Percentiles rank a stretch among this genome's conserved stretches.
Evolutionary conservation across 2,329 filamentous ascomycete genomes (phyloP).

Genomic region (Chrysoporthe puriensis): DNA sequence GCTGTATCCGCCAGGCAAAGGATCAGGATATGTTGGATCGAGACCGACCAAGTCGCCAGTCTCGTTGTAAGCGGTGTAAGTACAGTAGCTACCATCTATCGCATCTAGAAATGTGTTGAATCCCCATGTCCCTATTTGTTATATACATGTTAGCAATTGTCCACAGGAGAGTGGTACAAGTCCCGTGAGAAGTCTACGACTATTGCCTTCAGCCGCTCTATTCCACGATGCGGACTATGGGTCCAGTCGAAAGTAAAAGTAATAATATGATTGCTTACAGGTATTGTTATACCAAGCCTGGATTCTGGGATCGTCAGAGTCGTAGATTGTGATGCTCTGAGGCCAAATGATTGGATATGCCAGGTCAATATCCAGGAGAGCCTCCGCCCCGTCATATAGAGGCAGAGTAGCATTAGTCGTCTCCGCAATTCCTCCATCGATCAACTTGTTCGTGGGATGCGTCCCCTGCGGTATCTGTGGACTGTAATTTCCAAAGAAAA

Average conservation of each 20-base stretch:
- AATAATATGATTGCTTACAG: background rate
- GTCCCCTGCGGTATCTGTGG: conserved; percentile 19
- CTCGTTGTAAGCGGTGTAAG: conserved; percentile 49
- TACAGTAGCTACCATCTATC: conserved; percentile 56
- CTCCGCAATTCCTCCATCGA: conserved; percentile 25
- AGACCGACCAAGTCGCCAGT: conserved; percentile 46
- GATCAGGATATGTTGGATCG: conserved; percentile 54
- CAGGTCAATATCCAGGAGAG: conserved; percentile 43
- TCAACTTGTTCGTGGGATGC: conserved; percentile 14
- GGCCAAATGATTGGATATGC: conserved; percentile 45
- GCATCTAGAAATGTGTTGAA: conserved; percentile 43
- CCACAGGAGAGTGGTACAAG: too few species aligned
- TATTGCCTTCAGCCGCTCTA: background rate
- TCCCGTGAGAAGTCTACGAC: too few species aligned
- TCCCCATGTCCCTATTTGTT: conserved; percentile 13
- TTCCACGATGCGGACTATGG: too few species aligned
- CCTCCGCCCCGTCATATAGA: conserved; percentile 36
- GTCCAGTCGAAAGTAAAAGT: too few species aligned
- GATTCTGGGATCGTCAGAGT: conserved; percentile 48
- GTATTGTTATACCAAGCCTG: conserved; percentile 32
- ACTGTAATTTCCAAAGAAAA: conserved; percentile 13
- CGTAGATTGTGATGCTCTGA: conserved; percentile 42
- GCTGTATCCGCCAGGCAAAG: conserved; percentile 49
- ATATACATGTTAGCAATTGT: background rate
- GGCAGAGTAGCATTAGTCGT: conserved; percentile 8